Percentiles rank a stretch among this genome's conserved stretches.
These are phyloP conservation scores for Edaphochlamys debaryana DNA, from an alignment of 139 green algal species.

Conservation along the genomic window DNA sequence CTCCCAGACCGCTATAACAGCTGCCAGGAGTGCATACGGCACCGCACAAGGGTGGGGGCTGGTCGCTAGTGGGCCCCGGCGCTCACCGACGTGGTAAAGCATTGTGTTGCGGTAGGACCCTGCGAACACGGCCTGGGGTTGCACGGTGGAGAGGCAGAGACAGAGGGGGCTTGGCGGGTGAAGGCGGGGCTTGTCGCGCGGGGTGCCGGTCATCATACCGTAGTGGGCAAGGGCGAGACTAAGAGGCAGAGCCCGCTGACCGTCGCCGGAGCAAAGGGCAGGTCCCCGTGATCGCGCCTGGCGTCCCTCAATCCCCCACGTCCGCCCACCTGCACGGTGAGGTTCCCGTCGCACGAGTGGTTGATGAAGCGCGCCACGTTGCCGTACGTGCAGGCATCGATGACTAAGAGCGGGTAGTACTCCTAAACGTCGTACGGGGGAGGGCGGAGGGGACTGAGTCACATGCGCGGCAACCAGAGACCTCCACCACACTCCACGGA, in stretches of 20 bases:
- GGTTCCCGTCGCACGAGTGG: conserved; percentile 73
- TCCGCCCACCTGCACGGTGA: conserved; percentile 42
- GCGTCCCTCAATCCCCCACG: too few relatives aligned
- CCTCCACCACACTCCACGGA: too few relatives aligned
- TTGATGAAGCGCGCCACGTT: conserved; percentile 86
- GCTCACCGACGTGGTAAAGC: conserved; percentile 58
- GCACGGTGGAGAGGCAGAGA: background rate
- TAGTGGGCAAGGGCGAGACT: too few relatives aligned
- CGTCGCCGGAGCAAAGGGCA: too few relatives aligned
- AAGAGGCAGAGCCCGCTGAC: too few relatives aligned
- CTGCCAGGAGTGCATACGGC: background rate
- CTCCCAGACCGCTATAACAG: background rate
- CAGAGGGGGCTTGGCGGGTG: background rate
- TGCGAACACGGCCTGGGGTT: conserved; percentile 60
- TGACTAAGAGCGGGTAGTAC: conserved; percentile 45
- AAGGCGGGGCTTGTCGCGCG: background rate
- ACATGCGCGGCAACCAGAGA: too few relatives aligned
- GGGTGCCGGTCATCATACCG: too few relatives aligned
- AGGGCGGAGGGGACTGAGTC: too few relatives aligned
- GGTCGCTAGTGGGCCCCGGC: background rate
- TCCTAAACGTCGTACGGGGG: background rate
- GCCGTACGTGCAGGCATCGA: conserved; percentile 48
- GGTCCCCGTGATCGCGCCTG: too few relatives aligned
- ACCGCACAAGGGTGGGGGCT: background rate
- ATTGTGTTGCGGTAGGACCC: conserved; percentile 48